Conservation (phyloP, 1,284 basidiomycete genomes). For the Lentinus polychrous region DNA sequence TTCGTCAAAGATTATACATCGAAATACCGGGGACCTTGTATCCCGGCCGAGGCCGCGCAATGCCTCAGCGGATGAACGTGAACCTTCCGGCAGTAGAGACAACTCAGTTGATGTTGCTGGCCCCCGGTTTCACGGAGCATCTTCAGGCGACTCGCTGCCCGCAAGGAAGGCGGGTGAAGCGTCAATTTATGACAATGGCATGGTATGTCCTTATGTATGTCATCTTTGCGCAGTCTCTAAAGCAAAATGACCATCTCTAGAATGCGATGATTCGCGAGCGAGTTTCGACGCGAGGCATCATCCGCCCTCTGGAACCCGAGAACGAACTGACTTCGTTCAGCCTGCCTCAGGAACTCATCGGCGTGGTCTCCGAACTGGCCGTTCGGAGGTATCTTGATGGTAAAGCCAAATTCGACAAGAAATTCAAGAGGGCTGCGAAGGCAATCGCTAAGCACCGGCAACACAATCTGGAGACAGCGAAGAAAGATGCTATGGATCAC, state of each 20-base stretch:
- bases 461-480: conserved; percentile 53
- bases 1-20: background rate
- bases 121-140: conserved; percentile 32
- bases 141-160: conserved; percentile 14
- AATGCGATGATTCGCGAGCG: conserved; percentile 71
- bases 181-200: conserved; percentile 43
- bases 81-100: background rate
- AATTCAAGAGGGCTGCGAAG: conserved; percentile 50
- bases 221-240: background rate
- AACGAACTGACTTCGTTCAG: conserved; percentile 41
- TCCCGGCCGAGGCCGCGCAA: too few species aligned
- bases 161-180: conserved; percentile 58
- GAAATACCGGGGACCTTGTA: too few species aligned
- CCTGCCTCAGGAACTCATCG: conserved; percentile 54
- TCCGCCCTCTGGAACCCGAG: conserved; percentile 55
- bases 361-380: conserved; percentile 59
- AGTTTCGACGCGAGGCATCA: conserved; percentile 48
- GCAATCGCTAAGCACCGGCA: conserved; percentile 54
- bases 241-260: conserved; percentile 13
- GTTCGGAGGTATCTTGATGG: conserved; percentile 61
- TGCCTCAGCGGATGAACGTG: too few species aligned
- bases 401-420: conserved; percentile 48
- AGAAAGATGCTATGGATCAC: conserved; percentile 46
- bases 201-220: conserved; percentile 31
- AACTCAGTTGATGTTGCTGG: conserved; percentile 39